Conservation (phyloP, 805 yeast genomes). For the Starmera quercuum region DNA sequence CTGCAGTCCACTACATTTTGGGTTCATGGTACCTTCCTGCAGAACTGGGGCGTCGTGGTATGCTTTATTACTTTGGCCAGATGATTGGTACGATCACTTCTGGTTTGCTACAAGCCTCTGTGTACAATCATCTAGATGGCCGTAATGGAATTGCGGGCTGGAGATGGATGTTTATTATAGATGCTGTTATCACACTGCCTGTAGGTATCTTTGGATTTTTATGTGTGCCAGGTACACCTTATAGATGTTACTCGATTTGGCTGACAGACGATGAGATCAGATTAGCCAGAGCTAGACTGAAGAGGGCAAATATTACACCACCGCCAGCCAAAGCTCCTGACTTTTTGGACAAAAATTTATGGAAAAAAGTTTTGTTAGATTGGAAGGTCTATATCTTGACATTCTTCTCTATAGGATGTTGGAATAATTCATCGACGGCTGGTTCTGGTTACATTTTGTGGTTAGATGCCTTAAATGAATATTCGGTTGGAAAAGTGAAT, state of each 20-base stretch:
- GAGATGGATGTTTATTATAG: conserved; percentile 70
- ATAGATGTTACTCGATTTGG: conserved; percentile 43
- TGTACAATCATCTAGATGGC: conserved; percentile 27
- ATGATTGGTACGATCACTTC: conserved; percentile 47
- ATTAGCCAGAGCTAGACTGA: conserved; percentile 39
- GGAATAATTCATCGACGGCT: conserved; percentile 44
- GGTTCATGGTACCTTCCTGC: conserved; percentile 54
- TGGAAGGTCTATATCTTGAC: conserved; percentile 54
- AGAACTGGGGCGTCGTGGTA: conserved; percentile 54
- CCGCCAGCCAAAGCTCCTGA: conserved; percentile 5
- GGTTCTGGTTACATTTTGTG: conserved; percentile 40
- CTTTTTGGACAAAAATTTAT: conserved; percentile 35
- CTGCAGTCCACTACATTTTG: conserved; percentile 46
- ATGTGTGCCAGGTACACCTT: conserved; percentile 61
- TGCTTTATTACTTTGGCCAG: conserved; percentile 53
- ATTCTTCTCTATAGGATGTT: conserved; percentile 46
- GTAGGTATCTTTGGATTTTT: conserved; percentile 41
- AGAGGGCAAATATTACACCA: conserved; percentile 22
- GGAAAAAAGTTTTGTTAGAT: conserved; percentile 44
- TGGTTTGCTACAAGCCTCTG: conserved; percentile 38
- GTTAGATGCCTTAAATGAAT: conserved; percentile 39
- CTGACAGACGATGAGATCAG: conserved; percentile 51
- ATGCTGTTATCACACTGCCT: conserved; percentile 39
- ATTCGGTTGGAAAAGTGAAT: conserved; percentile 30
- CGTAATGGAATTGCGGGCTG: conserved; percentile 44